Evolutionary conservation across 192 early-diverging fungal species (phyloP).

Genomic region (Podochytrium sp.): DNA sequence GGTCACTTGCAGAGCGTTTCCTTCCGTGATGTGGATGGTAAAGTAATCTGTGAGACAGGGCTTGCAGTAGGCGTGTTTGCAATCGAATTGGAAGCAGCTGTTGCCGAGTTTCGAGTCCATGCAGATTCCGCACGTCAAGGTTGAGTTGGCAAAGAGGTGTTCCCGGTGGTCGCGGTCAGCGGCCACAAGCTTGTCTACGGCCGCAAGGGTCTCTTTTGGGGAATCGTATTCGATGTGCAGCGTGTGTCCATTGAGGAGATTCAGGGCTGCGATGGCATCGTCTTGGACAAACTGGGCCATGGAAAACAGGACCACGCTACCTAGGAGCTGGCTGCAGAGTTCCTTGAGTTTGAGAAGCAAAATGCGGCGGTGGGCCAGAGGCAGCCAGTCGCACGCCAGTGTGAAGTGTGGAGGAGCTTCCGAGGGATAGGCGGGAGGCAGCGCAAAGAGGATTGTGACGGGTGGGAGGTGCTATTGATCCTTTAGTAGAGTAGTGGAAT

Average conservation of each 20-base stretch:
- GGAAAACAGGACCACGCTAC: slow-evolving; percentile 7
- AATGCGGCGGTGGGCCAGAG: not conserved
- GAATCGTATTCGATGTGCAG: not conserved
- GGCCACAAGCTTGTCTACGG: slow-evolving; percentile 25
- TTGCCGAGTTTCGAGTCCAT: slow-evolving; percentile 24
- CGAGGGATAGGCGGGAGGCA: slow-evolving; percentile 9
- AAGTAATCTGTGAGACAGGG: slow-evolving; percentile 42
- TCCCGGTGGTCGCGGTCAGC: not conserved
- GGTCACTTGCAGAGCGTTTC: slow-evolving; percentile 16
- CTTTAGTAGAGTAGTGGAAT: not conserved
- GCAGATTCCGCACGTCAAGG: slow-evolving; percentile 41
- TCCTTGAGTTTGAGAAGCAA: not conserved
- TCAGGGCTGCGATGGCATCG: not conserved
- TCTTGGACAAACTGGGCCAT: not conserved
- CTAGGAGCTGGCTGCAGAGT: not conserved
- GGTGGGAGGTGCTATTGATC: not conserved
- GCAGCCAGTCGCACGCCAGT: slow-evolving; percentile 7
- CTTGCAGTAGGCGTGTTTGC: slow-evolving; percentile 42
- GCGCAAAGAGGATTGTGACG: not conserved
- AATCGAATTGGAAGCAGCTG: slow-evolving; percentile 30
- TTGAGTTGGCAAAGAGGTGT: slow-evolving; percentile 25
- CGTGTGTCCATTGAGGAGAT: not conserved
- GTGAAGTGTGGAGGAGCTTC: not conserved
- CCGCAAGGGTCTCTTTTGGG: not conserved
- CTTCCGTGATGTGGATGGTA: slow-evolving; percentile 39